Evolutionary conservation across 1,139 yeast genomes (phyloP), one percentile per base, ranked within the genome.

Genomic region (Pichia sp.): DNA sequence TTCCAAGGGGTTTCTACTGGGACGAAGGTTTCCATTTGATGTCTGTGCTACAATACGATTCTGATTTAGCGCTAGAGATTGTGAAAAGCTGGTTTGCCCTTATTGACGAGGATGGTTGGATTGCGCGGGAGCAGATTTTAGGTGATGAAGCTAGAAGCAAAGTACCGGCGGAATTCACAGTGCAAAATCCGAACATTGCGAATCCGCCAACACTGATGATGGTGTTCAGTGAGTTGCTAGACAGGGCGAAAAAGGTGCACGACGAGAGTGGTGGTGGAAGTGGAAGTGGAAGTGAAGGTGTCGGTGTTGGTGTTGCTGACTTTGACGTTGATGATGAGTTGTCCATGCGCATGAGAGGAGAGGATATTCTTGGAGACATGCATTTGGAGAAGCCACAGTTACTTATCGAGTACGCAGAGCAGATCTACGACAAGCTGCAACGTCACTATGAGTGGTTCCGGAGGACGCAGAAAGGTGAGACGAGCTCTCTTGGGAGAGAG

Each of bases 1-100:
- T 91, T 63, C 97, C 98, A 8, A 72, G 98, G 49, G 99, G 99
- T 0, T 91, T 91, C 56, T 85, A 85, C 56, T 91, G 99, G 99
- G 99, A 93, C 61, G 98, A 93, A 63, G 99, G 99, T 0, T 91
- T 91, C 62, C 96, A 91, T 59, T 68, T 91, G 48, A 67, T 89
- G 31, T 95, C 95, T 4, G 67, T 91, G 28, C 62, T 85, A 49
- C 80, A 82, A 39, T 89, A 82, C 59, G 98, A 91, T 60, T 74
- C 86, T 9, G 96, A 88, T 56, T 67, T 91, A 35, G 86, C 80
- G 0, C 66, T 89, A 46, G 95, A 86, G 50, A 79, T 91, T 22
- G 60, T 88, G 45, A 73, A 81, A 54, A 84, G 95, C 36, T 91
- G 99, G 99, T 83, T 91, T 58, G 64, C 73, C 32, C 64, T 85